Evolutionary conservation across 306 rosid species (phyloP), one percentile per base, ranked within the genome.

Genomic region (Hippophae gyantsensis): DNA sequence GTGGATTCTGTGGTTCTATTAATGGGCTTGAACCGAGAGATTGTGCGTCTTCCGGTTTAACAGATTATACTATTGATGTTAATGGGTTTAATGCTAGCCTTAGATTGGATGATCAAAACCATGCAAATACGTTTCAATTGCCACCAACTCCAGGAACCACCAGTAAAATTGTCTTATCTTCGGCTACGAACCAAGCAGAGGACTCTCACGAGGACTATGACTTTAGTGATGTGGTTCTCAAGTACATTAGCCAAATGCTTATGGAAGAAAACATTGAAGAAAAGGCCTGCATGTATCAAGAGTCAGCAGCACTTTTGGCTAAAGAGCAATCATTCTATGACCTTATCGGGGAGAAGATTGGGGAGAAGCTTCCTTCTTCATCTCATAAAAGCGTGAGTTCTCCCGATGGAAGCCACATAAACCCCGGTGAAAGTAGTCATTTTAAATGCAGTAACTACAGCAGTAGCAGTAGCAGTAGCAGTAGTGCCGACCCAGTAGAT

Each of bases 221-320:
- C 57, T 71, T 67, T 49, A 71, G 73, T 62, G 67, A 76, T 63
- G 68, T 67, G 46, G 81, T 71, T 71, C 72, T 71, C 46, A 54
- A 72, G 64, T 76, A 67, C 54, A 59, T 76, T 27, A 71, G 8
- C 55, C 68, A 71, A 55, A 71, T 76, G 68, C 71, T 71, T 63
- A 67, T 71, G 74, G 81, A 71, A 58, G 81, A 76, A 63, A 73
- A 75, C 48, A 66, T 61, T 52, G 80, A 76, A 62, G 80, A 70
- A 13, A 76, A 70, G 67, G 53, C 54, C 13, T 68, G 66, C 52
- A 71, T 67, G 68, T 76, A 58, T 71, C 81, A 76, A n/a, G 81
- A 71, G 64, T 68, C 66, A 57, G 57, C 78, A 7, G 71, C 70
- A 8, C 66, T 76, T 53, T 62, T 71, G 27, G 67, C 70, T 46